Conservation (phyloP, 345 rosid genomes). For the Murraya koenigii region DNA sequence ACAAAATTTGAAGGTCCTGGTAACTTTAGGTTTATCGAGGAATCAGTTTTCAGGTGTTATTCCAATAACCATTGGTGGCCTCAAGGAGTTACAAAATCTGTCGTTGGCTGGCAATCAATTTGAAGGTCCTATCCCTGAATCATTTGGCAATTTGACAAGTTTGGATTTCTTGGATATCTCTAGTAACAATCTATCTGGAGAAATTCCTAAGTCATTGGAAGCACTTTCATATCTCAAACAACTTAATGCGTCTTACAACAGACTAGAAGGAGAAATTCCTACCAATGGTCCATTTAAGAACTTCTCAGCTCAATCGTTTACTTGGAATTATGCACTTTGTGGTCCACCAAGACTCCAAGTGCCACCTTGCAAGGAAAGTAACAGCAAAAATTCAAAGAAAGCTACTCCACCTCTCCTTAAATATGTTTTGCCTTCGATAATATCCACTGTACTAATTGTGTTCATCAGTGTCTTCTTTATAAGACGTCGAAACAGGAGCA, state of each 20-base stretch:
- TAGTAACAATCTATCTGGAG: background rate
- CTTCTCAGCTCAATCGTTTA: background rate
- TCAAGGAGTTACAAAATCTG: too few species aligned
- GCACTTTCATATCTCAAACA: too few species aligned
- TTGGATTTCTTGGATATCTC: too few species aligned
- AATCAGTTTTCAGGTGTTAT: too few species aligned
- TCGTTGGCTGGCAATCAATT: background rate
- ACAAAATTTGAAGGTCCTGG: too few species aligned
- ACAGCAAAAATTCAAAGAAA: background rate
- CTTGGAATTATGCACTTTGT: conserved; percentile 5
- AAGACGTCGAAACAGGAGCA: background rate
- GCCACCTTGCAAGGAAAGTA: background rate
- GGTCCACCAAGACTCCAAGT: conserved; percentile 8
- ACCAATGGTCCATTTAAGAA: conserved; percentile 1
- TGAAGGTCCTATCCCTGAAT: conserved; percentile 15
- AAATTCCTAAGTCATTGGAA: background rate
- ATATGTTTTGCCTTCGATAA: background rate
- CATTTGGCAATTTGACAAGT: too few species aligned
- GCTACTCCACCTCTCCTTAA: background rate
- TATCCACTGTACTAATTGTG: background rate
- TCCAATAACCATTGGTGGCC: too few species aligned
- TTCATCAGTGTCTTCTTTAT: background rate
- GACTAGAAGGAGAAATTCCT: background rate
- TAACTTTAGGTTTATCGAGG: too few species aligned
- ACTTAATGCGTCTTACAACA: too few species aligned